These are phyloP conservation scores for Sutorius eximius DNA, from an alignment of 1,284 basidiomycete genomes.

Conservation along the genomic window DNA sequence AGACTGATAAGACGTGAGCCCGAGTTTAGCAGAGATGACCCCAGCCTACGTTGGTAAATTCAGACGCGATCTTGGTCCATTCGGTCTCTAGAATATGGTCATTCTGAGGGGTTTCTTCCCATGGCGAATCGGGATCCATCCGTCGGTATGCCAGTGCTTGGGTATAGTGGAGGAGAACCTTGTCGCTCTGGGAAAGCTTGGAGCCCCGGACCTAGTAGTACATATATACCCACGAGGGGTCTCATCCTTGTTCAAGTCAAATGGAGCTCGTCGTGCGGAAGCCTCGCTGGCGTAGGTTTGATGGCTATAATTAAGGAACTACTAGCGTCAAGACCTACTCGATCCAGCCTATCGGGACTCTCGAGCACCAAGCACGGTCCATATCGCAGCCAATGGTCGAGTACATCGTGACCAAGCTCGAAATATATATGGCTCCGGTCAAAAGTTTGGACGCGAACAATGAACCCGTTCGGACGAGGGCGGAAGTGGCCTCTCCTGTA, in stretches of 20 bases:
- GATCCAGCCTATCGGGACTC: neutral
- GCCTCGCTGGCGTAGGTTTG: neutral
- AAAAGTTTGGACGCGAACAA: conserved; percentile 80
- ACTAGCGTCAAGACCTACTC: neutral
- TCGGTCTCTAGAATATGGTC: conserved; percentile 45
- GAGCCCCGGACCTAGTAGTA: neutral
- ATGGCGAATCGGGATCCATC: conserved; percentile 56
- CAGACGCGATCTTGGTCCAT: conserved; percentile 63
- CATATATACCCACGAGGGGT: neutral
- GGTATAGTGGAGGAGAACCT: neutral
- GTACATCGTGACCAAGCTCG: conserved; percentile 79
- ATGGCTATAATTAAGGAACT: neutral
- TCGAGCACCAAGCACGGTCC: neutral
- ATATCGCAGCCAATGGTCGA: conserved; percentile 10
- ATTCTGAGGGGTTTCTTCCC: conserved; percentile 47
- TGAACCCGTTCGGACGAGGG: conserved; percentile 85
- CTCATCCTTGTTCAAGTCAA: neutral
- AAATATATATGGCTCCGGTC: conserved; percentile 67
- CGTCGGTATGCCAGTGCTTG: conserved; percentile 10
- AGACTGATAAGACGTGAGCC: conserved; percentile 45
- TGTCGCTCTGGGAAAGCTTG: neutral
- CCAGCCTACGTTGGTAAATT: conserved; percentile 61
- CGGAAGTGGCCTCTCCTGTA: conserved; percentile 83
- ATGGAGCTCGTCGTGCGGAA: neutral
- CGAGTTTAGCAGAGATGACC: neutral